Conservation (phyloP, 352 stramenopile species). For the Phytophthora boehmeriae region DNA sequence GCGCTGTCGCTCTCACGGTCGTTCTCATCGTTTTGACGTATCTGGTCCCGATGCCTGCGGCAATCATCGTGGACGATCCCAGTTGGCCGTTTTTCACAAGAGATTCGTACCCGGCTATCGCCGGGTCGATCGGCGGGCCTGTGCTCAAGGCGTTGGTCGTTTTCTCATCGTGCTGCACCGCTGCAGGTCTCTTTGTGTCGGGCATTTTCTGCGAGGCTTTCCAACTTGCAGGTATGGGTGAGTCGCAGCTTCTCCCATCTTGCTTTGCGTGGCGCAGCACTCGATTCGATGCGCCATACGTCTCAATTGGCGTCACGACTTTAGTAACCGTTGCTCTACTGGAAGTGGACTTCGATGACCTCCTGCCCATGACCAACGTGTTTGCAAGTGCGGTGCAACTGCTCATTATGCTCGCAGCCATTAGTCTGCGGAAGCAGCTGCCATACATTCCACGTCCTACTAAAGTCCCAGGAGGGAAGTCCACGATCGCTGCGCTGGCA, state of each 20-base stretch:
- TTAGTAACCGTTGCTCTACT: constrained; percentile 35
- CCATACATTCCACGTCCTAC: constrained; percentile 59
- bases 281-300: constrained; percentile 37
- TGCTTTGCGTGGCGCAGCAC: constrained; percentile 66
- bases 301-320: constrained; percentile 35
- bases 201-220: constrained; percentile 92
- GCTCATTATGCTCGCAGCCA: constrained; percentile 87
- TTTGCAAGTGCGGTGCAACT: constrained; percentile 82
- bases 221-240: constrained; percentile 70
- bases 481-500: constrained; percentile 10
- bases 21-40: constrained; percentile 19
- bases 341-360: constrained; percentile 50
- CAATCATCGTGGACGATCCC: constrained; percentile 59
- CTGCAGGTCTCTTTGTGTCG: constrained; percentile 88
- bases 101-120: constrained; percentile 85
- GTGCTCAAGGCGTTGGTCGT: constrained; percentile 87
- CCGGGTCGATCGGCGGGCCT: constrained; percentile 74
- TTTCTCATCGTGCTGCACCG: constrained; percentile 68
- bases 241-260: constrained; percentile 75
- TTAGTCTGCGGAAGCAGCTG: constrained; percentile 76
- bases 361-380: constrained; percentile 87
- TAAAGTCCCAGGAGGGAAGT: constrained; percentile 31
- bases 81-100: constrained; percentile 82
- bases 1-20: constrained; percentile 19
- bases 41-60: constrained; percentile 69